These are phyloP conservation scores for Xylariaceae sp. DNA, from an alignment of 2,329 filamentous ascomycete genomes.

Conservation along the genomic window DNA sequence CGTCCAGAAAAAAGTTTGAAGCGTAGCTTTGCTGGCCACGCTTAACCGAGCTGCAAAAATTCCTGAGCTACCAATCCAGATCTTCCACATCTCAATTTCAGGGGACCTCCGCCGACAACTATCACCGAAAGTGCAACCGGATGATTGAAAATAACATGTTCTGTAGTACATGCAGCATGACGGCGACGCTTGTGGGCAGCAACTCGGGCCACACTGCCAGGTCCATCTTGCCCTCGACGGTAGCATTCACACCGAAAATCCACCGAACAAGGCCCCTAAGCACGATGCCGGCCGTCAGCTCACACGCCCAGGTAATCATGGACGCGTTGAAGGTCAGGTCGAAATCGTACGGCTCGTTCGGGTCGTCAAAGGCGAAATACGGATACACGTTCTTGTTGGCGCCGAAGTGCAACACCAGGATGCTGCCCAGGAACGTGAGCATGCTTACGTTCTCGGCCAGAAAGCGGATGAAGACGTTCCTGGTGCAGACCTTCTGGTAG, in stretches of 20 bases:
- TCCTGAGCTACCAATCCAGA: constrained; percentile 21
- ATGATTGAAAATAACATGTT: constrained; percentile 75
- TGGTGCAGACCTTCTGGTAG: constrained; percentile 67
- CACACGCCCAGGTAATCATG: constrained; percentile 67
- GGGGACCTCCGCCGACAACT: constrained; percentile 9
- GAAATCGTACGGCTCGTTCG: constrained; percentile 60
- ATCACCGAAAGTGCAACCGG: constrained; percentile 58
- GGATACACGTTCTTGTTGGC: constrained; percentile 70
- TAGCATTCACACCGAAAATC: constrained; percentile 64
- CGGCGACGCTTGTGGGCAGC: constrained; percentile 65
- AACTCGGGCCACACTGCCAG: constrained; percentile 69
- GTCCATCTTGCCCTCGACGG: constrained; percentile 66
- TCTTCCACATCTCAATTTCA: constrained; percentile 14
- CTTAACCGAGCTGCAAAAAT: constrained; percentile 27
- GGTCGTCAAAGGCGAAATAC: constrained; percentile 66
- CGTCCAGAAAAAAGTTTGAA: constrained; percentile 8
- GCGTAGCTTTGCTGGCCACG: constrained; percentile 21
- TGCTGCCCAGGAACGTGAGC: constrained; percentile 67
- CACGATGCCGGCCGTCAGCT: constrained; percentile 63
- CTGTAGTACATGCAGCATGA: constrained; percentile 69
- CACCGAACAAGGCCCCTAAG: constrained; percentile 61
- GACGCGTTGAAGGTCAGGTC: constrained; percentile 65
- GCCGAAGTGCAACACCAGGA: constrained; percentile 68
- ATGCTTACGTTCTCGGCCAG: constrained; percentile 70
- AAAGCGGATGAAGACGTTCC: constrained; percentile 69